phyloP scores from a whole-genome alignment of 176 grass and related monocot genomes.

The Triticum dicoccoides region DNA sequence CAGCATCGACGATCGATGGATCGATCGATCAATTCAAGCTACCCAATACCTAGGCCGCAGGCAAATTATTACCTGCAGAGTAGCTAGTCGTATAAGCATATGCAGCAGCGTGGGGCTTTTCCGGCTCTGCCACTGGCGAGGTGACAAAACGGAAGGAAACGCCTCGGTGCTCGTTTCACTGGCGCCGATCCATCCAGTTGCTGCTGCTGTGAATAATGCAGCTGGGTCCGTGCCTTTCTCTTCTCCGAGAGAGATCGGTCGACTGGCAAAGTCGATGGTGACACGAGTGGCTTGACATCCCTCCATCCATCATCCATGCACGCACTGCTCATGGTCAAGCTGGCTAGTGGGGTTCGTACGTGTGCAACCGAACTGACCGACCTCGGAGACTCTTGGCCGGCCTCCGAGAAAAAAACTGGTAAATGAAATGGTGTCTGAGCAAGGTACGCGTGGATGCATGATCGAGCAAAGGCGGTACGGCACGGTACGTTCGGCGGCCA shows the following conservation, averaged over 20 bases:
- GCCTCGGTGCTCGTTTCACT: not conserved
- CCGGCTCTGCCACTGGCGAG: not conserved
- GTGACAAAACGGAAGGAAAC: not conserved
- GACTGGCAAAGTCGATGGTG: not conserved
- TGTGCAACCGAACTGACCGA: not conserved
- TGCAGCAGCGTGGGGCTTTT: not conserved
- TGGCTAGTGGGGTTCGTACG: slow-evolving; percentile 16
- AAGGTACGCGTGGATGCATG: not conserved
- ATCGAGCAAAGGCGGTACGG: not conserved
- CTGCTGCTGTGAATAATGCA: slow-evolving; percentile 27
- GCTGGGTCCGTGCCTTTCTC: not conserved
- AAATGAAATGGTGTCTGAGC: not conserved
- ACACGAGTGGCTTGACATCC: not conserved
- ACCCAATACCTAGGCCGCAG: not conserved
- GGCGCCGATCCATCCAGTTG: not conserved
- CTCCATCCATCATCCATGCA: not conserved
- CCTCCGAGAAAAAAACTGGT: too few relatives aligned
- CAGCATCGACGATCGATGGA: not conserved
- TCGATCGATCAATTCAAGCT: not conserved
- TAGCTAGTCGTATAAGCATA: not conserved
- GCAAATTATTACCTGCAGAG: not conserved
- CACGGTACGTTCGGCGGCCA: not conserved
- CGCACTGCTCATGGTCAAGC: not conserved
- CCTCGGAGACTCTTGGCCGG: not conserved
- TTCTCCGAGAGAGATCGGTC: too few relatives aligned